Evolutionary conservation across 2,329 filamentous ascomycete species (phyloP), one percentile per base, ranked within the genome.

Genomic region (Coniosporium tulheliwenetii): DNA sequence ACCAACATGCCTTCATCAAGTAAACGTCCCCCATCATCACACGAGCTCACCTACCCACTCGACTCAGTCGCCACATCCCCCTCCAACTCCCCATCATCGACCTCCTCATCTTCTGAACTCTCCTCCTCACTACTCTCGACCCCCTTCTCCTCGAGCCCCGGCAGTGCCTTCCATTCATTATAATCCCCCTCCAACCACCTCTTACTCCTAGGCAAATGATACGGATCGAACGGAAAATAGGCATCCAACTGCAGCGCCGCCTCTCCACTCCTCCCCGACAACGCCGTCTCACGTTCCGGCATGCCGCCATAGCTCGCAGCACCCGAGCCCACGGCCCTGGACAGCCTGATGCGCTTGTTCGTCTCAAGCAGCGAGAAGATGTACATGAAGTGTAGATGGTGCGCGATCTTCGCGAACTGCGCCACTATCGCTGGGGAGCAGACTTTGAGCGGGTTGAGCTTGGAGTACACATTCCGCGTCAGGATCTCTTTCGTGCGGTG

Each of bases 181-280:
- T 94, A 95, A 54, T 93, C 81, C 14, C 75, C 71, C 46, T 86
- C 81, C 10, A 98, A 64, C 93, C 91, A 96, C 44, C 77, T 73
- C 60, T 83, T 85, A 58, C 87, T 95, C 49, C 77, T 69, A 1
- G 87, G 87, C 39, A 98, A 67, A 52, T 89, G 81, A 59, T 96
- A 98, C 2, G 93, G 93, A 56, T 98, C 91, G 53, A 98, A 98
- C 0, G 91, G 91, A 54, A 96, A 98, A 58, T 93, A 95, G 0
- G 86, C 83, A 50, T 96, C 87, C 1, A 98, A 71, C 59, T 94
- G 81, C 52, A 89, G 79, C 52, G 77, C 81, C 46, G 79, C 77
- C 49, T 94, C 85, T 43, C 83, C 81, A 41, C 78, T 72, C 50
- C 67, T 67, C 40, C 56, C 57, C 8, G 59, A 64, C 35, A 65